Evolutionary conservation across 2,329 filamentous ascomycete genomes (phyloP).

Genomic region (Cordyceps fumosorosea): DNA sequence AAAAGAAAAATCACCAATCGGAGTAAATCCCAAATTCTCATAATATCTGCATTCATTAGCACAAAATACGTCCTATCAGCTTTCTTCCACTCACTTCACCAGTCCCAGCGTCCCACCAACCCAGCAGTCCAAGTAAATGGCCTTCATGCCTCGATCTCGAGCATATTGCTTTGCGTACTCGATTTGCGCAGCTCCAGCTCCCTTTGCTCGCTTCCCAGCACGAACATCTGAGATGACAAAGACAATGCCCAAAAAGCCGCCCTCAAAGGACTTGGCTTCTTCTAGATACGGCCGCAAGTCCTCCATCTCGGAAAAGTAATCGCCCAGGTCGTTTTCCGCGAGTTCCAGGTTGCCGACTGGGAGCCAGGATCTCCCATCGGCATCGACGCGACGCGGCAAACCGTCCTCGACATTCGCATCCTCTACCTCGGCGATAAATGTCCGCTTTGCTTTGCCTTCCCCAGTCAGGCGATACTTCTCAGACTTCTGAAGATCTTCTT

Average conservation of each 20-base stretch:
- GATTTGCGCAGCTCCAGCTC: neutral
- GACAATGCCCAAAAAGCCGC: neutral
- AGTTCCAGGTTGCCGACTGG: neutral
- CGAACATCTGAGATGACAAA: constrained; percentile 3
- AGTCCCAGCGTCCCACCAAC: constrained; percentile 1
- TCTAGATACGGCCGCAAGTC: neutral
- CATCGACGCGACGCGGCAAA: neutral
- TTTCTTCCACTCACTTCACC: neutral
- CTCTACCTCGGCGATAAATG: constrained; percentile 3
- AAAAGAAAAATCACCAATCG: neutral
- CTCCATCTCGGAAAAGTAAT: neutral
- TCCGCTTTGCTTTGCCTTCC: neutral
- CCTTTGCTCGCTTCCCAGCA: neutral
- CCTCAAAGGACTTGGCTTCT: neutral
- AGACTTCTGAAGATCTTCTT: neutral
- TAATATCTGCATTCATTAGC: neutral
- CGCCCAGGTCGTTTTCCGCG: neutral
- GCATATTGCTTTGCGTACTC: constrained; percentile 1
- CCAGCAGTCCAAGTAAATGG: constrained; percentile 1
- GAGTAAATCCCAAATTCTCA: neutral
- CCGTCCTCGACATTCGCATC: neutral
- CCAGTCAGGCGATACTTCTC: constrained; percentile 2
- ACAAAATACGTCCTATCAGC: too few relatives aligned
- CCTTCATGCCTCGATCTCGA: neutral
- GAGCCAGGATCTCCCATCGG: neutral